Evolutionary conservation across 345 rosid genomes (phyloP).

Genomic region (Citrus reticulata): DNA sequence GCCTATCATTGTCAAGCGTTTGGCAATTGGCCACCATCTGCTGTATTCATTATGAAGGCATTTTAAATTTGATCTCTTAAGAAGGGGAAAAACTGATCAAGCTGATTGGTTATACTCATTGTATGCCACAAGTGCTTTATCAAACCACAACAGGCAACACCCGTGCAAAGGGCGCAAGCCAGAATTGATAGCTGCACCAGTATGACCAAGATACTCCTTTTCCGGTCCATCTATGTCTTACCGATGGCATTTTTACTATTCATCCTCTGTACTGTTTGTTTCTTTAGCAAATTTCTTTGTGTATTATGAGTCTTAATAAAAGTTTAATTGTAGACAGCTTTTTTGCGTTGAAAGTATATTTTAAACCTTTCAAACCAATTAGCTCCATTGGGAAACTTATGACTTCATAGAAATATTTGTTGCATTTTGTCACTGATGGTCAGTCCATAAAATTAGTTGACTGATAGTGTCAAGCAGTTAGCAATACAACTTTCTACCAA

Average conservation of each 20-base stretch:
- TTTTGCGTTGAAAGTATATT: background rate
- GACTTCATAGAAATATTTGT: too few species aligned
- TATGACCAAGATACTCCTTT: too few species aligned
- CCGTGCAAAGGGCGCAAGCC: too few species aligned
- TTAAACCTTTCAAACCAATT: background rate
- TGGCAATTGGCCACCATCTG: background rate
- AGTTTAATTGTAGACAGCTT: background rate
- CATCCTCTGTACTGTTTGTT: too few species aligned
- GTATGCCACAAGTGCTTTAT: background rate
- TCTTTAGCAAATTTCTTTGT: background rate
- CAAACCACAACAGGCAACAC: too few species aligned
- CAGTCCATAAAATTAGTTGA: background rate
- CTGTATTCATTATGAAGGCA: background rate
- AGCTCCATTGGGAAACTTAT: background rate
- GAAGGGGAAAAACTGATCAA: conserved; percentile 18
- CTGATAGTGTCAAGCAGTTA: background rate
- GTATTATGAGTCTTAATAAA: background rate
- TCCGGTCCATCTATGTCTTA: too few species aligned
- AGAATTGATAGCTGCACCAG: too few species aligned
- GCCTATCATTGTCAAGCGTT: background rate
- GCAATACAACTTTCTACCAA: background rate
- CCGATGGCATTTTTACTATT: too few species aligned
- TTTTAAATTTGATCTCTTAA: conserved; percentile 4
- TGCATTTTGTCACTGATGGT: too few species aligned
- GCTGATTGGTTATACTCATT: conserved; percentile 28